These are phyloP conservation scores for Acacia pycnantha DNA, from an alignment of 331 rosid species.

Conservation along the genomic window DNA sequence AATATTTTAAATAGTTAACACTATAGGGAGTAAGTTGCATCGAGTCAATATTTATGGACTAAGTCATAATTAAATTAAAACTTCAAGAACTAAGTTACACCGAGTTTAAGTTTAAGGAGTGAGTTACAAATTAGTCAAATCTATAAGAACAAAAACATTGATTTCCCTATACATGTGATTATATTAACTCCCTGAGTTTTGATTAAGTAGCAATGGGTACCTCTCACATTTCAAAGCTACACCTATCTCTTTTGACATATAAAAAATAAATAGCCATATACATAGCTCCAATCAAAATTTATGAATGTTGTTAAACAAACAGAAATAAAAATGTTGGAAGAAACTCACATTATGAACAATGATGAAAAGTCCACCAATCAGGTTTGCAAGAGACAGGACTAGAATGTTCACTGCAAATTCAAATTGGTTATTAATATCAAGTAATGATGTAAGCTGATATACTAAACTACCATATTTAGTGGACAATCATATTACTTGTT, in stretches of 20 bases:
- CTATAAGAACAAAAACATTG: too few relatives aligned
- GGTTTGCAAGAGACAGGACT: conserved; percentile 72
- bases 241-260: not conserved
- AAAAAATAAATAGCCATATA: not conserved
- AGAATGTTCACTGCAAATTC: conserved; percentile 65
- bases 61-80: too few relatives aligned
- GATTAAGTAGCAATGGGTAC: too few relatives aligned
- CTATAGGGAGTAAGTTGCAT: too few relatives aligned
- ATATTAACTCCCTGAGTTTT: not conserved
- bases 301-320: not conserved
- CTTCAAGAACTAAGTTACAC: not conserved
- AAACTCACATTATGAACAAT: conserved; percentile 67
- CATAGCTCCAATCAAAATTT: not conserved
- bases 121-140: not conserved
- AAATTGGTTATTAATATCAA: not conserved
- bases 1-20: too few relatives aligned
- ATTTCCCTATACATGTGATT: not conserved
- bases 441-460: not conserved
- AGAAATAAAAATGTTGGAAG: not conserved
- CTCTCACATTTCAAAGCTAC: not conserved
- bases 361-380: conserved; percentile 74
- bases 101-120: too few relatives aligned
- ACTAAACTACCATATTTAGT: not conserved
- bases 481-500: not conserved
- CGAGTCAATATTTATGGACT: too few relatives aligned